Conservation (phyloP, 1,284 basidiomycete genomes). For the Ganoderma meredithae region DNA sequence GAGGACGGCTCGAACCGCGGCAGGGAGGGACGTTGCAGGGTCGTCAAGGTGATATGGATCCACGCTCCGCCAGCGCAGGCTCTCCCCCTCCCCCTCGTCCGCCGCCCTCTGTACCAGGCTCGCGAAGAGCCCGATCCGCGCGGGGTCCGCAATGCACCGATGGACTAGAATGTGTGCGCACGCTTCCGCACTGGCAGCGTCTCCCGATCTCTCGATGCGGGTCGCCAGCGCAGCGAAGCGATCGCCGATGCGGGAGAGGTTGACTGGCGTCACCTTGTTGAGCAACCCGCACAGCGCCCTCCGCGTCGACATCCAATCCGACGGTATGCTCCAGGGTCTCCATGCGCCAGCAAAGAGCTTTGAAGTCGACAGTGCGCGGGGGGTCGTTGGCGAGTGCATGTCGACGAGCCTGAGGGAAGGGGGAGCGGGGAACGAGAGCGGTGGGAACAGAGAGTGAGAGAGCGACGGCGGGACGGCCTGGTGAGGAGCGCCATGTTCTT, state of each 20-base stretch:
- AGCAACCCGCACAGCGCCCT: conserved; percentile 37
- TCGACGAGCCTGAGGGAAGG: neutral
- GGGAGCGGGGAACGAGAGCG: neutral
- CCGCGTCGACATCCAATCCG: conserved; percentile 23
- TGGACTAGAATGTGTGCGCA: conserved; percentile 33
- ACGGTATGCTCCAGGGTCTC: conserved; percentile 38
- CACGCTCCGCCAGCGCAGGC: conserved; percentile 39
- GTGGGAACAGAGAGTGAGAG: conserved; percentile 1
- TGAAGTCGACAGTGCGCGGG: conserved; percentile 31
- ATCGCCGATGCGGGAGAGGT: conserved; percentile 33
- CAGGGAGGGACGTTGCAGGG: conserved; percentile 35
- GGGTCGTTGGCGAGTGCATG: conserved; percentile 29
- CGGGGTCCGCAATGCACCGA: conserved; percentile 33
- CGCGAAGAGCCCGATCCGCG: conserved; percentile 33
- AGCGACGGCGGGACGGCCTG: neutral
- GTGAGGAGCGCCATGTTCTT: conserved; percentile 10
- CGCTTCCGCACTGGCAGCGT: conserved; percentile 28
- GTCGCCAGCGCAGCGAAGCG: conserved; percentile 31
- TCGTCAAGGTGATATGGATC: conserved; percentile 38
- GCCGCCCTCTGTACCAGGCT: conserved; percentile 37
- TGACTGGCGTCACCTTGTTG: conserved; percentile 37
- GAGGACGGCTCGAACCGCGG: conserved; percentile 26
- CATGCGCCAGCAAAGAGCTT: conserved; percentile 25
- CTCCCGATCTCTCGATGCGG: conserved; percentile 32
- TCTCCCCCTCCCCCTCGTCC: conserved; percentile 39